Percentiles rank a stretch among this genome's conserved stretches.
phyloP scores from a whole-genome alignment of 208 protist genomes.

The Wallacemonas sp. region DNA sequence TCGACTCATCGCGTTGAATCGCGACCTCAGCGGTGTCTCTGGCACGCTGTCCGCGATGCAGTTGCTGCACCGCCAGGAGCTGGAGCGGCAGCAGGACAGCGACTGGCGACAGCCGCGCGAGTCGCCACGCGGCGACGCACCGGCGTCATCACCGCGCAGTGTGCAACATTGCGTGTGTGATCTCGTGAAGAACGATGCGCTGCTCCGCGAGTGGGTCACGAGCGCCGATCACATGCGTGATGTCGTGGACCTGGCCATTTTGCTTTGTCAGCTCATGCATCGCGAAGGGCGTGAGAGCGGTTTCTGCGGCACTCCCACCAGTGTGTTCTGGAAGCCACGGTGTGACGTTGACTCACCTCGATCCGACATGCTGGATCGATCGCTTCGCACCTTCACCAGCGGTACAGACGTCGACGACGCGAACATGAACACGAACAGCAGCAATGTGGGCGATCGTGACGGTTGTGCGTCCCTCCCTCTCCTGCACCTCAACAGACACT shows the following conservation, averaged over 20 bases:
- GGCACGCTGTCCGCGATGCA: not conserved
- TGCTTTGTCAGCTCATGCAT: conserved; percentile 1
- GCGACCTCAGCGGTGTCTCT: not conserved
- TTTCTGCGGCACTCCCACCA: not conserved
- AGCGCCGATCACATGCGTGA: not conserved
- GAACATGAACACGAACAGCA: not conserved
- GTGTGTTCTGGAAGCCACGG: no score
- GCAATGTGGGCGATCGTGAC: no score
- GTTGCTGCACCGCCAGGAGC: not conserved
- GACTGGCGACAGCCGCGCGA: not conserved
- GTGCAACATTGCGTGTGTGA: not conserved
- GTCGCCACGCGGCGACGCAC: no score
- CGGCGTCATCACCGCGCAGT: no score
- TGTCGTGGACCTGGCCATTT: not conserved
- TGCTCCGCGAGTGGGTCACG: not conserved
- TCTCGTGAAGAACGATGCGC: not conserved
- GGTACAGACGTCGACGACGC: not conserved
- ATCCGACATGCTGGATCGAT: no score
- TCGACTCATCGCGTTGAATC: conserved; percentile 3
- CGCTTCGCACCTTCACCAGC: no score
- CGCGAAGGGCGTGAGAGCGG: not conserved
- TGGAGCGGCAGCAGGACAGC: not conserved
- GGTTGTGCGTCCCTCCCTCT: no score
- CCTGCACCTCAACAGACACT: no score
- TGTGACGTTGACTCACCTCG: no score